Base-by-base conservation (phyloP, 768 basidiomycete species). In the Saitozyma sp. region DNA sequence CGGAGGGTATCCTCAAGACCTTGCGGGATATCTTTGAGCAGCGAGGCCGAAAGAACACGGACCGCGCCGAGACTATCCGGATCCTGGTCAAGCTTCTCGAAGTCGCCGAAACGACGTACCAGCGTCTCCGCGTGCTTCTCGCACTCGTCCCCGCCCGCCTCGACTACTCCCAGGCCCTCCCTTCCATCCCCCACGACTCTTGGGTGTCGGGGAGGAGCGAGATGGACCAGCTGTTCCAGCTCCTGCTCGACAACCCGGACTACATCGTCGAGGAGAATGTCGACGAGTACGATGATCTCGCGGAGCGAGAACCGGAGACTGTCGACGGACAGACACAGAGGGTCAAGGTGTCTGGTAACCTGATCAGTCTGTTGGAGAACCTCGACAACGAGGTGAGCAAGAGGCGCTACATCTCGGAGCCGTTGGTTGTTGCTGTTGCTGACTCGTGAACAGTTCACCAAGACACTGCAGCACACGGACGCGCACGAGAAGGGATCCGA, bases 31-130 rank as follows among this genome's bases (percentile, higher is more conserved):
- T 98, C 19, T 88, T 95, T 77, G 96, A 98, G 69, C 91, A 91
- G 52, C 87, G 96, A 61, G 96, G 96, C 11, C 91, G 92, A 81
- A 98, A 98, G 94, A 96, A 96, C 82, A 98, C 96, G 43, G 94
- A 99, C 80, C 88, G 96, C 52, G 85, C 85, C 9, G 95, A 97
- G 79, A 94, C 96, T 84, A 91, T 96, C 69, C 87, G 88, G 63
- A 91, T 92, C 57, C 84, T 98, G 16, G 89, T 93, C 75, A 88
- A 89, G 70, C 84, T 97, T 11, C 83, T 95, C 10, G 88, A 89
- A 71, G 89, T 94, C 13, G 88, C 93, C 7, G 85, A 84, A 11
- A 95, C 92, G 6, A 82, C 90, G 0, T 99, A 99, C 79, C 92
- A 95, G 75, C 87, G 87, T 67, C 93, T 99, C 63, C 89, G 96